Base-by-base conservation (phyloP, 2,329 filamentous ascomycete species). In the Aspergillus nomiae region DNA sequence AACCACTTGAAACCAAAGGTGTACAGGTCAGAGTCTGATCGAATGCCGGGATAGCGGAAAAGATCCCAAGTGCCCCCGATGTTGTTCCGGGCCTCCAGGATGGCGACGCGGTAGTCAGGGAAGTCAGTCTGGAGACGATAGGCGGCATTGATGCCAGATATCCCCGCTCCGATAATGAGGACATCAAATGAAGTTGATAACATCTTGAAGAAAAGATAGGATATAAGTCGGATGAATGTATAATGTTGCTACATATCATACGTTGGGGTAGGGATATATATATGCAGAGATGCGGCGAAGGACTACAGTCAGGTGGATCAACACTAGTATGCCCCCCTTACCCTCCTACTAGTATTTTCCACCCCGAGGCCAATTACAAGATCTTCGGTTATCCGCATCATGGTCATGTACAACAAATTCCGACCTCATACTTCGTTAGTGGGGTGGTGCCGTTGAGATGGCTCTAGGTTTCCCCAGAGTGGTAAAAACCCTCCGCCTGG, bases 41-140 rank as follows among this genome's bases (percentile, higher is more conserved):
- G 81, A 65, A 91, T 88, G 11, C 91, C 89, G 0, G 90, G 90
- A 68, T 92, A 94, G 43, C 83, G 85, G 80, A 92, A 94, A 1
- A 92, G 77, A 69, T 90, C 87, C 91, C 91, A 94, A 0, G 91
- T 94, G 1, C 91, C 91, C 2, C 91, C 91, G 10, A 93, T 81
- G 38, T 81, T 79, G 55, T 83, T 79, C 30, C 91, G 86, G 1
- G 82, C 83, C 74, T 94, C 91, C 19, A 94, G 82, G 24, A 94
- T 85, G 10, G 84, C 82, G 71, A 90, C 92, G 2, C 74, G 84
- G 43, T 82, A 77, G 46, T 80, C 71, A 0, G 89, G 87, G 1
- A 88, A 77, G 21, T 83, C 74, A 1, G 81, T 81, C 68, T 91
- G 87, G 1, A 92, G 68, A 21, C 88, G 86, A 71, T 92, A 92